phyloP scores from a whole-genome alignment of 2,329 filamentous ascomycete species.

The Penicillium aurantiogriseum region DNA sequence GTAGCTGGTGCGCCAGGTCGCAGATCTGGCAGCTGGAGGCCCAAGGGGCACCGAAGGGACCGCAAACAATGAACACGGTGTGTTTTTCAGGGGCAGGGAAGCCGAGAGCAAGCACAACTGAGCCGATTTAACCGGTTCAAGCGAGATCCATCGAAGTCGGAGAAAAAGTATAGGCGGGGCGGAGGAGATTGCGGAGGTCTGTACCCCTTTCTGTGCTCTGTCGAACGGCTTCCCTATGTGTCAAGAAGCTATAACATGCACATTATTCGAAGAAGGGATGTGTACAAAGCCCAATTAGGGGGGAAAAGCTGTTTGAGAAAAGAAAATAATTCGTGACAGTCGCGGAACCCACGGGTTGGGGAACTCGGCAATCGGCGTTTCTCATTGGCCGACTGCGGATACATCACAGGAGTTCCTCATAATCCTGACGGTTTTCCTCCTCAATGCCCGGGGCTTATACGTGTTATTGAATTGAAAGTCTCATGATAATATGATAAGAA shows the following conservation, averaged over 20 bases:
- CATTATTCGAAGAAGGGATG: conserved; percentile 13
- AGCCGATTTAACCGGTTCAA: conserved; percentile 15
- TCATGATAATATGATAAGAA: not conserved
- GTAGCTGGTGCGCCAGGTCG: conserved; percentile 4
- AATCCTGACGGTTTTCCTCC: not conserved
- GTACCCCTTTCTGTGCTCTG: conserved; percentile 26
- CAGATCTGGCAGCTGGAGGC: not conserved
- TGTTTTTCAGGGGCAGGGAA: conserved; percentile 15
- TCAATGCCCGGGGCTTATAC: not conserved
- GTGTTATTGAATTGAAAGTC: not conserved
- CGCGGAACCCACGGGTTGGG: conserved; percentile 35
- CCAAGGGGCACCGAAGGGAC: not conserved
- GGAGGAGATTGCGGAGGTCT: conserved; percentile 8
- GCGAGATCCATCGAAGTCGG: conserved; percentile 5
- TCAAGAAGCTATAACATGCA: conserved; percentile 11
- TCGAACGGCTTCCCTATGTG: conserved; percentile 20
- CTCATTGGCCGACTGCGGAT: conserved; percentile 25
- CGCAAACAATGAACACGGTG: not conserved
- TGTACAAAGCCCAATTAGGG: not conserved
- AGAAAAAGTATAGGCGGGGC: conserved; percentile 5
- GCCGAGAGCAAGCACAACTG: conserved; percentile 18
- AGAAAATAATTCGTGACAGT: conserved; percentile 22
- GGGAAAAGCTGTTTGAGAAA: not conserved
- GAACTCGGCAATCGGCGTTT: conserved; percentile 16
- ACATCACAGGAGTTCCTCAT: not conserved